Percentiles rank a stretch among this genome's conserved stretches.
Evolutionary conservation across 441 rosid genomes (phyloP).

Genomic region (Adansonia rubrostipa): DNA sequence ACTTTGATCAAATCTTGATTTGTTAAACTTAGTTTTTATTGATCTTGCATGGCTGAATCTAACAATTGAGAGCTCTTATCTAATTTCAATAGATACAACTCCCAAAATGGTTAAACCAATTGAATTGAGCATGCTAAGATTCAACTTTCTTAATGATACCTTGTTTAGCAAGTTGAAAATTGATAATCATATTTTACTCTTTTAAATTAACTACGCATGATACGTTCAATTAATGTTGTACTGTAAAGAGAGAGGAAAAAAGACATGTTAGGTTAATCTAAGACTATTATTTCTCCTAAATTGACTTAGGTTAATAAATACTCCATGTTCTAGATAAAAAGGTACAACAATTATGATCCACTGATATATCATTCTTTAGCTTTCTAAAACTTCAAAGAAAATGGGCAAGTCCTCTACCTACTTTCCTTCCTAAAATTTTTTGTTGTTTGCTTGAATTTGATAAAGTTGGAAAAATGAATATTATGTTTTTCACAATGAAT

Average conservation of each 20-base stretch:
- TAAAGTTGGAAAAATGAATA: neutral
- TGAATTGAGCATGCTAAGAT: neutral
- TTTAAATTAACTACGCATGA: neutral
- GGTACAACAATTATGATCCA: neutral
- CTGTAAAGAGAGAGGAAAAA: neutral
- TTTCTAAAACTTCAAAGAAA: neutral
- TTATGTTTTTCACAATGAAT: neutral
- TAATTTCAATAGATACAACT: conserved; percentile 5
- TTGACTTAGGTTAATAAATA: neutral
- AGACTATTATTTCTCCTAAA: neutral
- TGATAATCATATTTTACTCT: neutral
- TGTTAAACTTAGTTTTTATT: no score
- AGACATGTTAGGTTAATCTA: neutral
- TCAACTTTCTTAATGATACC: neutral
- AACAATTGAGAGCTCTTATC: neutral
- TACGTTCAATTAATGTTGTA: neutral
- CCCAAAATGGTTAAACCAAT: neutral
- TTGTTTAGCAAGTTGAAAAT: conserved; percentile 10
- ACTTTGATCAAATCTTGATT: no score
- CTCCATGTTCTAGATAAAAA: neutral
- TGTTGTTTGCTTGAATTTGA: neutral
- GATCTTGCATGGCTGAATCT: no score
- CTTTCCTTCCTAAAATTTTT: neutral
- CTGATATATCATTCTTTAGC: neutral
- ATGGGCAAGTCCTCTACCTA: conserved; percentile 4